Evolutionary conservation across 768 basidiomycete species (phyloP), one percentile per base, ranked within the genome.

Genomic region (Russula earlei): DNA sequence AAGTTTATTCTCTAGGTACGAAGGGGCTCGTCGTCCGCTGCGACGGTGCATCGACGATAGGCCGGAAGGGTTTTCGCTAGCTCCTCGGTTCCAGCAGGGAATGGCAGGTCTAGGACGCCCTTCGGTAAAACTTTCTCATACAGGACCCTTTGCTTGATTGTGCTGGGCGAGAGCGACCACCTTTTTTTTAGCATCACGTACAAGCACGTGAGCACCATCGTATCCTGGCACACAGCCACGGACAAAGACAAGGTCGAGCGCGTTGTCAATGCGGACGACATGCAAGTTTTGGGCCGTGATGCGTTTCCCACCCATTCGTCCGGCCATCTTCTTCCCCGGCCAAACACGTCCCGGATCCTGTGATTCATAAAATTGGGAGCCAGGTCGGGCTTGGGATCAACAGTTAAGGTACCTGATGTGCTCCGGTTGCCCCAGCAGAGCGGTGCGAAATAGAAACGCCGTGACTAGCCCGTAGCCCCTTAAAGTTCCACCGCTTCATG

Each of bases 321-420:
- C 96, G 10, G 95, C 83, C 95, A 96, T 97, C 76, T 97, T 98
- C 74, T 93, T 96, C 36, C 96, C 96, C 4, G 96, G 96, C 73
- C 89, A 92, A 5, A 97, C 78, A 65, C 96, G 84, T 45, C 96
- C 96, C 24, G 96, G 95, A 65, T 96, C 93, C 93, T 98, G 58
- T 15, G 50, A 10, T 41, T 58, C 45, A 40, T 56, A 47, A 36
- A 65, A 56, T 24, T 49, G 34, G 49, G 27, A 42, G 45, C 29
- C 49, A 10, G 42, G 38, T 38, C 20, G 51, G 17, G 50, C 20
- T 15, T 34, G 15, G 33, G 5, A 51, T 15, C 19, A 45, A 27
- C 48, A 19, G 29, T 31, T n/a, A n/a, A 69, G 77, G 58, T 61
- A 92, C 94, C 77, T 97, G 95, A 68, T 95, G 91, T 64, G 87